These are phyloP conservation scores for Colletotrichum abscissum DNA, from an alignment of 2,329 filamentous ascomycete genomes.

Conservation along the genomic window DNA sequence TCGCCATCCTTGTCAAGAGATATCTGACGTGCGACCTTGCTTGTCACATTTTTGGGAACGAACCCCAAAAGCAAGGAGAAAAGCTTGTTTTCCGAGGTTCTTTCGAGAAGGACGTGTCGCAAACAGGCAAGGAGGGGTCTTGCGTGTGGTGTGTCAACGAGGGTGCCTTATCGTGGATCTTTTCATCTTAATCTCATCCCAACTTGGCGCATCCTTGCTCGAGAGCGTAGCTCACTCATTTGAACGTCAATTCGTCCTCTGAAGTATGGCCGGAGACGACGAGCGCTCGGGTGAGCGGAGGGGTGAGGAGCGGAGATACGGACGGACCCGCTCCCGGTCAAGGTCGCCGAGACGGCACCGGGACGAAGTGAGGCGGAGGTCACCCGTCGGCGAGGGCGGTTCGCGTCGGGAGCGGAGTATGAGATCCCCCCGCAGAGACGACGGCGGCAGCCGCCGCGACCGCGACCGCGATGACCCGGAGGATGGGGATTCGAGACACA, in stretches of 20 bases:
- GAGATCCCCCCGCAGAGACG: background rate
- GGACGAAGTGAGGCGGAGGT: slow-evolving; percentile 26
- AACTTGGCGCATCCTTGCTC: background rate
- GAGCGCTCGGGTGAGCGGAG: background rate
- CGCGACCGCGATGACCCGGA: background rate
- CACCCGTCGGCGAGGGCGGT: slow-evolving; percentile 7
- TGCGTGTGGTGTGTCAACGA: background rate
- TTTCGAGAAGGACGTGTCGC: background rate
- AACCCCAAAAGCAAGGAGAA: background rate
- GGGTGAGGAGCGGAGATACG: background rate
- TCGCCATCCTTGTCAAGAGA: background rate
- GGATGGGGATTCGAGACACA: slow-evolving; percentile 3
- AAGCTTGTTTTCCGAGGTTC: background rate
- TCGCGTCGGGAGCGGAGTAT: slow-evolving; percentile 3
- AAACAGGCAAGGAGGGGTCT: background rate
- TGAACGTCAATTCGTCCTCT: background rate
- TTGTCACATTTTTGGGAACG: background rate
- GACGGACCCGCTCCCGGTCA: background rate
- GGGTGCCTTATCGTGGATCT: background rate
- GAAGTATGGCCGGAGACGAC: slow-evolving; percentile 2
- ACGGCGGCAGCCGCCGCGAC: background rate
- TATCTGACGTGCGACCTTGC: background rate
- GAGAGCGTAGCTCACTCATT: background rate
- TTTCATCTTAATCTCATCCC: background rate
- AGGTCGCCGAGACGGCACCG: slow-evolving; percentile 21